A percentile compares a stretch with the other conserved stretches of the same genome.
Evolutionary conservation across 305 asterid genomes (phyloP).

Genomic region (Fraxinus xanthoxyloides): DNA sequence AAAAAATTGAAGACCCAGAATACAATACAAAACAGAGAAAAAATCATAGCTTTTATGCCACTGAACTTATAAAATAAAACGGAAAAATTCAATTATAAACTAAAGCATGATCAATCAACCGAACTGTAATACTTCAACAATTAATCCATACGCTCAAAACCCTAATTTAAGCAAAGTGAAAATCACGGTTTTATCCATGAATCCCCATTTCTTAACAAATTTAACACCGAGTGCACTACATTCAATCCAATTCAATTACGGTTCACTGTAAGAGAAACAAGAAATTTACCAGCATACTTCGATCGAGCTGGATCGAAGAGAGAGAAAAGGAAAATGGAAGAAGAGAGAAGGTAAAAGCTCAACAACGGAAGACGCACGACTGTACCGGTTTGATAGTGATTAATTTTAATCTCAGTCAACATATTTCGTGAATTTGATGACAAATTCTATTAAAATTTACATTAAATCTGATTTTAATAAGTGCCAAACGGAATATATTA

Average conservation of each 20-base stretch:
- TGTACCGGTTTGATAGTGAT: neutral
- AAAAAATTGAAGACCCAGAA: neutral
- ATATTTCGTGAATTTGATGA: neutral
- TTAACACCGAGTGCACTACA: neutral
- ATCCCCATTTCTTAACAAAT: slow-evolving; percentile 16
- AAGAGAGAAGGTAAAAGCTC: slow-evolving; percentile 11
- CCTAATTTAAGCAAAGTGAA: slow-evolving; percentile 28
- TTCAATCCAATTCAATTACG: slow-evolving; percentile 19
- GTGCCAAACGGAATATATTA: too few species aligned
- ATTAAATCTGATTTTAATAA: neutral
- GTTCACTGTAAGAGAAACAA: slow-evolving; percentile 10
- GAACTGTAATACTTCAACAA: slow-evolving; percentile 19
- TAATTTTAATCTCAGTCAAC: neutral
- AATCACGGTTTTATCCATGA: slow-evolving; percentile 41
- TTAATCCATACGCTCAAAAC: slow-evolving; percentile 22
- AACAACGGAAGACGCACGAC: neutral
- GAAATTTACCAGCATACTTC: slow-evolving; percentile 35
- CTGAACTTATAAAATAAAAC: slow-evolving; percentile 12
- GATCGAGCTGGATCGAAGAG: slow-evolving; percentile 39
- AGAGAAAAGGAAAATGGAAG: slow-evolving; percentile 4
- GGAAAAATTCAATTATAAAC: slow-evolving; percentile 15
- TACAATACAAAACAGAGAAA: neutral
- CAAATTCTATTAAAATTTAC: too few species aligned
- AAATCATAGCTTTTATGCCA: neutral
- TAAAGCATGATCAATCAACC: neutral